Conservation (phyloP, 148 eudicot genomes). For the Suaeda aralocaspica region DNA sequence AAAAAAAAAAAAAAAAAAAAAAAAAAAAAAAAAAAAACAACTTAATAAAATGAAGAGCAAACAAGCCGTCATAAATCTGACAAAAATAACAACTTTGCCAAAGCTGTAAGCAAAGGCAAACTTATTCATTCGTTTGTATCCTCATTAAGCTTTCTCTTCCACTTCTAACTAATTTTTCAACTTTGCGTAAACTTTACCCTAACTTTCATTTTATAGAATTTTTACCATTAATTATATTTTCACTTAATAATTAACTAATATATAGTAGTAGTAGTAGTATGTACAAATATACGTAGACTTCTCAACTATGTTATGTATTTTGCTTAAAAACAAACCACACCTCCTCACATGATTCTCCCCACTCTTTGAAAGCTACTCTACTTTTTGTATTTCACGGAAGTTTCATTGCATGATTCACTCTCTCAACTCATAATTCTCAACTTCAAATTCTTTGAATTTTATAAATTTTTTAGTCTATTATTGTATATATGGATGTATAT, state of each 20-base stretch:
- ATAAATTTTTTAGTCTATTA: background rate
- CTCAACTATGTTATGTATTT: background rate
- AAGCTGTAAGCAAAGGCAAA: conserved; percentile 21
- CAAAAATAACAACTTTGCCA: conserved; percentile 32
- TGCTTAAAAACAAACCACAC: conserved; percentile 9
- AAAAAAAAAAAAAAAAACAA: background rate
- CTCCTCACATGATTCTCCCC: conserved; percentile 21
- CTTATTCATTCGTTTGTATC: conserved; percentile 10
- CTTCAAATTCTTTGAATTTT: background rate
- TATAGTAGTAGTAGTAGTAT: background rate
- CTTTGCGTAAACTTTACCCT: conserved; percentile 35
- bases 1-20: background rate
- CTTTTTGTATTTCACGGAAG: conserved; percentile 28
- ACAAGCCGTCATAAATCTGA: conserved; percentile 28
- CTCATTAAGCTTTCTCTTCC: background rate
- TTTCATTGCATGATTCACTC: conserved; percentile 22
- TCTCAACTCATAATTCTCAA: background rate
- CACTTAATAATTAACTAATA: background rate
- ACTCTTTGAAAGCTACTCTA: background rate
- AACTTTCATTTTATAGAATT: background rate
- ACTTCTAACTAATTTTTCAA: conserved; percentile 3
- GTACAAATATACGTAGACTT: background rate
- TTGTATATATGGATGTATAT: background rate
- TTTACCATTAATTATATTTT: background rate
- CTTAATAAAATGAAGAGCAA: conserved; percentile 4